A percentile compares a stretch with the other conserved stretches of the same genome.
Evolutionary conservation across 1,139 yeast genomes (phyloP).

Genomic region (Suhomyces terraborum): DNA sequence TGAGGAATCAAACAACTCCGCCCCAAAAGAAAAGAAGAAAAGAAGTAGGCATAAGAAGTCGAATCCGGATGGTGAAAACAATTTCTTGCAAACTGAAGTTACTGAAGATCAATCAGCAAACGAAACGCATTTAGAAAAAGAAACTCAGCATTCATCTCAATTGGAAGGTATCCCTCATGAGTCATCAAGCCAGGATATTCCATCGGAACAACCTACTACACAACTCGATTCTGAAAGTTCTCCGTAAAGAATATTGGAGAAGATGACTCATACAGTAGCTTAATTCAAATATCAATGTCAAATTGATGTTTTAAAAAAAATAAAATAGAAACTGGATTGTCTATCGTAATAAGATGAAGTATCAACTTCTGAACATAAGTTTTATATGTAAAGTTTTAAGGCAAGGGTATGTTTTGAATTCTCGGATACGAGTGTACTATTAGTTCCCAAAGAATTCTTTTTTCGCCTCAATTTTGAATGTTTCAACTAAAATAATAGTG

Average conservation of each 20-base stretch:
- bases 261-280: neutral
- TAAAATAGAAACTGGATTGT: neutral
- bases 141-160: too few relatives aligned
- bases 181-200: neutral
- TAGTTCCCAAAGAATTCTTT: too few relatives aligned
- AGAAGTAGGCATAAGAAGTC: constrained; percentile 33
- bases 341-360: too few relatives aligned
- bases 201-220: neutral
- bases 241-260: neutral
- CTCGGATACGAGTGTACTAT: too few relatives aligned
- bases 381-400: too few relatives aligned
- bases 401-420: too few relatives aligned
- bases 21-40: constrained; percentile 17
- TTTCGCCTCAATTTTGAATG: too few relatives aligned
- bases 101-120: neutral
- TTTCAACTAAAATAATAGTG: too few relatives aligned
- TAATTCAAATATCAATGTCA: neutral
- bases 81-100: neutral
- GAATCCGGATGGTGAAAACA: neutral
- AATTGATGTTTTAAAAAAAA: neutral
- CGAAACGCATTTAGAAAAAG: neutral
- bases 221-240: neutral
- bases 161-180: too few relatives aligned
- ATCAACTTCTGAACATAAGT: too few relatives aligned
- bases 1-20: constrained; percentile 14